These are phyloP conservation scores for Trypanosoma congolense DNA, from an alignment of 208 protist species.

Conservation along the genomic window DNA sequence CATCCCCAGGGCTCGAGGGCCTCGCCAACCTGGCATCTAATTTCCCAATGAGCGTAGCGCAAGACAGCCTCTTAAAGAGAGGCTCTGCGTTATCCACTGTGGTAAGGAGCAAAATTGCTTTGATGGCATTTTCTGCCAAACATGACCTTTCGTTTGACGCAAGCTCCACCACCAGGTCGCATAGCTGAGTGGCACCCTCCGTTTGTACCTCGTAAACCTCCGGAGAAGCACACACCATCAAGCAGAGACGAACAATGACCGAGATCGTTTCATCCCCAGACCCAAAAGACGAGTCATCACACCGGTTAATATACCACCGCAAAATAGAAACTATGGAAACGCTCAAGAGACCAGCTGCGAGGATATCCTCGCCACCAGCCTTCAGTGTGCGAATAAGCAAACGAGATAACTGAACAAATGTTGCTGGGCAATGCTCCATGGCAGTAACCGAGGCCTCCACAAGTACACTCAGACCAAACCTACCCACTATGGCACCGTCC, in stretches of 20 bases:
- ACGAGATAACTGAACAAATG: slow-evolving; percentile 13
- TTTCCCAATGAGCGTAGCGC: slow-evolving; percentile 13
- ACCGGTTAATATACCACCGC: slow-evolving; percentile 1
- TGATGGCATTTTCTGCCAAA: slow-evolving; percentile 11
- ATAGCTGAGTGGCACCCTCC: slow-evolving; percentile 15
- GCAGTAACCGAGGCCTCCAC: slow-evolving; percentile 7
- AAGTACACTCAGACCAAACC: slow-evolving; percentile 14
- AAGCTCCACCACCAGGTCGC: slow-evolving; percentile 16
- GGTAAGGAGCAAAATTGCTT: slow-evolving; percentile 11
- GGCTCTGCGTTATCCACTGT: slow-evolving; percentile 18
- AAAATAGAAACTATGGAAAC: slow-evolving; percentile 11
- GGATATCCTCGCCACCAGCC: slow-evolving; percentile 8
- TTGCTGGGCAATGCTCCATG: slow-evolving; percentile 4
- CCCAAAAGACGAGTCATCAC: too few species aligned
- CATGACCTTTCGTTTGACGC: slow-evolving; percentile 4
- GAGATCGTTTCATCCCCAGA: slow-evolving; percentile 12
- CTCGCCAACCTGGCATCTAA: slow-evolving; percentile 13
- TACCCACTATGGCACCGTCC: slow-evolving; percentile 6
- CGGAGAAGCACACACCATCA: slow-evolving; percentile 9
- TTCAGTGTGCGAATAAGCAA: slow-evolving; percentile 12
- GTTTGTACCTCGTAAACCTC: slow-evolving; percentile 17
- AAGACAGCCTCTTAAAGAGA: slow-evolving; percentile 18
- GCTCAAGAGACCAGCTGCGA: slow-evolving; percentile 12
- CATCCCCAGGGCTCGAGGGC: slow-evolving; percentile 3
- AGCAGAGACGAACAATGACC: slow-evolving; percentile 18